These are phyloP conservation scores for Colletotrichum theobromicola DNA, from an alignment of 2,329 filamentous ascomycete species.

Conservation along the genomic window DNA sequence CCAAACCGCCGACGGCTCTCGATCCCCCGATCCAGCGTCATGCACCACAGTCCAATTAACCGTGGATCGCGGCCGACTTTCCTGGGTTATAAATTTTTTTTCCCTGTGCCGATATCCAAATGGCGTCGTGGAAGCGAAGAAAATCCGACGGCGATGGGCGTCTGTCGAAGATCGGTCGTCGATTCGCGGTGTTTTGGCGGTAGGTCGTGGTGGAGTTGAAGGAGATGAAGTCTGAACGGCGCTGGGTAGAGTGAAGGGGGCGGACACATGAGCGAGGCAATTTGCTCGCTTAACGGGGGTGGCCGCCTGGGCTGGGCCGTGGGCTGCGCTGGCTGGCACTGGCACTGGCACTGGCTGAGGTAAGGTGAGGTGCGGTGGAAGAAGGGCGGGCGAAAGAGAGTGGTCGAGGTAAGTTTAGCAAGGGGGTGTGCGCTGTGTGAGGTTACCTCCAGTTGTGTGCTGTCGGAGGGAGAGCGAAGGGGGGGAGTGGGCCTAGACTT, in stretches of 20 bases:
- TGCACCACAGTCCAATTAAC: slow-evolving; percentile 28
- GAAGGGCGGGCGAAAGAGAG: background rate
- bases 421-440: background rate
- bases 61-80: slow-evolving; percentile 4
- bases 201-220: slow-evolving; percentile 22
- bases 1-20: slow-evolving; percentile 42
- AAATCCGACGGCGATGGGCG: slow-evolving; percentile 6
- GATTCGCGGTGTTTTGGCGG: slow-evolving; percentile 18
- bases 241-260: slow-evolving; percentile 23
- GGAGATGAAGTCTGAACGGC: slow-evolving; percentile 24
- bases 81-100: background rate
- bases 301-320: slow-evolving; percentile 16
- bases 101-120: slow-evolving; percentile 4
- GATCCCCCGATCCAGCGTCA: slow-evolving; percentile 38
- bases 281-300: slow-evolving; percentile 22
- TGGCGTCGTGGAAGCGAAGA: slow-evolving; percentile 9
- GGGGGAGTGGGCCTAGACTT: slow-evolving; percentile 8
- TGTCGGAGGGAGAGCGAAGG: background rate
- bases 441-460: background rate
- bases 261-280: slow-evolving; percentile 22
- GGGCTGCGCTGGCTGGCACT: slow-evolving; percentile 11
- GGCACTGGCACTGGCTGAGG: slow-evolving; percentile 10
- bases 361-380: background rate
- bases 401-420: background rate
- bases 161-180: slow-evolving; percentile 17